Evolutionary conservation across 2,329 filamentous ascomycete genomes (phyloP).

Genomic region (Colletotrichum sojae): DNA sequence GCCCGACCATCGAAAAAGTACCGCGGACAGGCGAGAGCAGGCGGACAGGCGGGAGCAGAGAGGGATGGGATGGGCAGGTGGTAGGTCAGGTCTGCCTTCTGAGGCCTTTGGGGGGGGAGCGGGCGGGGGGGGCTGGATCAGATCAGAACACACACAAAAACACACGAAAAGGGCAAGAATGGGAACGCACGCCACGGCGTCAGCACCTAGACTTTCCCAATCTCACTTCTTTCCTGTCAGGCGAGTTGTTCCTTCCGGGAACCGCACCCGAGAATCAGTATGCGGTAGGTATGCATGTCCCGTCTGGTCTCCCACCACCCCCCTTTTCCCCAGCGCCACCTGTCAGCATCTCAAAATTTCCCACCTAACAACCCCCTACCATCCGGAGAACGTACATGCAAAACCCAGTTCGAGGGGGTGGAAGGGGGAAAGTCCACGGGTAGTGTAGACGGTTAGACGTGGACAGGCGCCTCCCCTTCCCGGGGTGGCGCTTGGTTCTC

Average conservation of each 20-base stretch:
- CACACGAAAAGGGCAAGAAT: neutral
- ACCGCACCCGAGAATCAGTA: neutral
- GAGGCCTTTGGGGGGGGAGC: neutral
- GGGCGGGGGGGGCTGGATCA: neutral
- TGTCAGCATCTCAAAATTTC: neutral
- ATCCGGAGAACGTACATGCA: neutral
- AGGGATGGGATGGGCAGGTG: neutral
- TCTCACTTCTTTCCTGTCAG: neutral
- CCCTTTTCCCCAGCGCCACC: neutral
- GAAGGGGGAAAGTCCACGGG: neutral
- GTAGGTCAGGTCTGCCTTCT: neutral
- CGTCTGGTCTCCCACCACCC: no score
- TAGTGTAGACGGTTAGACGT: neutral
- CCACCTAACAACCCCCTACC: neutral
- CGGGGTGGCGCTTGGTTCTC: neutral
- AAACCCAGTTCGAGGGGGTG: neutral
- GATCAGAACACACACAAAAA: no score
- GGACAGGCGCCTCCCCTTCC: neutral
- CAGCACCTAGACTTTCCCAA: slow-evolving; percentile 4
- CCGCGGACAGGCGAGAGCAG: neutral
- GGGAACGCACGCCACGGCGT: neutral
- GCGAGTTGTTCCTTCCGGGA: neutral
- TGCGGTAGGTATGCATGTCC: neutral
- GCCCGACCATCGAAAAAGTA: neutral
- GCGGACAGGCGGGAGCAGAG: neutral